Evolutionary conservation across 805 yeast species (phyloP).

Genomic region (Schizosaccharomyces japonicus): DNA sequence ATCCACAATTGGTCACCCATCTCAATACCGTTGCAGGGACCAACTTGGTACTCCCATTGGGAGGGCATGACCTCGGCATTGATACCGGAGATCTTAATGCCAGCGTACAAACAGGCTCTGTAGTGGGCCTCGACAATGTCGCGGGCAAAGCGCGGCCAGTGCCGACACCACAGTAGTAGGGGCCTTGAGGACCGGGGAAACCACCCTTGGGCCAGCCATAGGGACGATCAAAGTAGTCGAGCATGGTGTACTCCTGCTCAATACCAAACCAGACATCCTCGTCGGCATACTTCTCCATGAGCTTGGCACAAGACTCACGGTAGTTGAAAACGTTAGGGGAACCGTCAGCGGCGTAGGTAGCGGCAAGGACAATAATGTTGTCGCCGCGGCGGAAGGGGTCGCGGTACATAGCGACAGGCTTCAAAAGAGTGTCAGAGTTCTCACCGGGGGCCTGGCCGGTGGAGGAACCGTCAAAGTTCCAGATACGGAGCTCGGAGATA

Average conservation of each 20-base stretch:
- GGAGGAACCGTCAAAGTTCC: conserved; percentile 98
- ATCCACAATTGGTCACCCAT: conserved; percentile 98
- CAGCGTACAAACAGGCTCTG: conserved; percentile 90
- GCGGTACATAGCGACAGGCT: conserved; percentile 86
- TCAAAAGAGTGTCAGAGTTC: conserved; percentile 81
- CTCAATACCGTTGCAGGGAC: conserved; percentile 82
- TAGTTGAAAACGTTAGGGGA: conserved; percentile 97
- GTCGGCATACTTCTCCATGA: conserved; percentile 72
- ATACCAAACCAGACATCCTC: conserved; percentile 91
- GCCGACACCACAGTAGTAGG: conserved; percentile 99
- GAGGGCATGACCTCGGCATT: conserved; percentile 99
- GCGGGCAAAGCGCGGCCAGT: conserved; percentile 91
- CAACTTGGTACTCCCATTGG: conserved; percentile 99
- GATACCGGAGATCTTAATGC: conserved; percentile 77
- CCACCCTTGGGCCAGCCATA: conserved; percentile 99
- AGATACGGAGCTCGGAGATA: conserved; percentile 79
- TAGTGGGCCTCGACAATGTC: conserved; percentile 97
- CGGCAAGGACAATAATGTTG: conserved; percentile 81
- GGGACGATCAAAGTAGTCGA: conserved; percentile 69
- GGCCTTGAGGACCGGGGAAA: conserved; percentile 99
- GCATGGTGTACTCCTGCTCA: conserved; percentile 94
- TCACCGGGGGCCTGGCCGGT: conserved; percentile 87
- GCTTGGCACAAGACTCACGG: conserved; percentile 88
- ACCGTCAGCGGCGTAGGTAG: conserved; percentile 96
- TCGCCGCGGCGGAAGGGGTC: conserved; percentile 98